Evolutionary conservation across 768 basidiomycete genomes (phyloP).

Genomic region (Pleurotus pulmonarius): DNA sequence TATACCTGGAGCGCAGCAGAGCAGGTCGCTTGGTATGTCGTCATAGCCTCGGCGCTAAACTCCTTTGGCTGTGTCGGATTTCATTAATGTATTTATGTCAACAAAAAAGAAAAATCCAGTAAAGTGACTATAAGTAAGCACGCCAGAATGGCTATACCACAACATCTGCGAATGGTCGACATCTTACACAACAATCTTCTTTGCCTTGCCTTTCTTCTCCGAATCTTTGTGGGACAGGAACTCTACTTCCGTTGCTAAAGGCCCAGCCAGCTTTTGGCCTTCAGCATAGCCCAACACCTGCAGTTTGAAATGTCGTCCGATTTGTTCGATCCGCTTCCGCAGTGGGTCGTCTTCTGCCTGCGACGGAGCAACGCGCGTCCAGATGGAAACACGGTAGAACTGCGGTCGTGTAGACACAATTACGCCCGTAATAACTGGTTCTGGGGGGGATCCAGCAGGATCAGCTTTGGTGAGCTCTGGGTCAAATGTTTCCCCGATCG

Average conservation of each 20-base stretch:
- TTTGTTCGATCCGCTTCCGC: conserved; percentile 76
- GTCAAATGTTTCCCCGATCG: conserved; percentile 98
- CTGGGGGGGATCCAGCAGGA: conserved; percentile 34
- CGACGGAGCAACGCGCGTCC: conserved; percentile 84
- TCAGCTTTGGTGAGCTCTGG: conserved; percentile 62
- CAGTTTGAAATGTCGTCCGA: conserved; percentile 90
- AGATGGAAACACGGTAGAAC: conserved; percentile 96
- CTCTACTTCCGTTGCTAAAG: conserved; percentile 93
- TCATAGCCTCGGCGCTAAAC: not conserved
- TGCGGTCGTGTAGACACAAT: conserved; percentile 92
- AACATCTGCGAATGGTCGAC: conserved; percentile 2
- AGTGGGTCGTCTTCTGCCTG: conserved; percentile 48
- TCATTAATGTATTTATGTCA: too few species aligned
- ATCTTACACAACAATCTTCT: conserved; percentile 69
- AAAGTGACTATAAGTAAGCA: not conserved
- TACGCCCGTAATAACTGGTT: conserved; percentile 83
- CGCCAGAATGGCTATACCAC: not conserved
- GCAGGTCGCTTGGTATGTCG: not conserved
- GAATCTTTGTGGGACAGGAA: conserved; percentile 94
- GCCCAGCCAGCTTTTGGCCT: conserved; percentile 69
- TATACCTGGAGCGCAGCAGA: not conserved
- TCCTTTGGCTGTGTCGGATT: too few species aligned
- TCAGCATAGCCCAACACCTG: conserved; percentile 81
- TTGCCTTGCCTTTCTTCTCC: conserved; percentile 88
- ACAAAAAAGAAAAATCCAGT: not conserved